Percentiles rank a stretch among this genome's conserved stretches.
Conservation (phyloP, 257 asterid species). For the Hygrophila difformis region DNA sequence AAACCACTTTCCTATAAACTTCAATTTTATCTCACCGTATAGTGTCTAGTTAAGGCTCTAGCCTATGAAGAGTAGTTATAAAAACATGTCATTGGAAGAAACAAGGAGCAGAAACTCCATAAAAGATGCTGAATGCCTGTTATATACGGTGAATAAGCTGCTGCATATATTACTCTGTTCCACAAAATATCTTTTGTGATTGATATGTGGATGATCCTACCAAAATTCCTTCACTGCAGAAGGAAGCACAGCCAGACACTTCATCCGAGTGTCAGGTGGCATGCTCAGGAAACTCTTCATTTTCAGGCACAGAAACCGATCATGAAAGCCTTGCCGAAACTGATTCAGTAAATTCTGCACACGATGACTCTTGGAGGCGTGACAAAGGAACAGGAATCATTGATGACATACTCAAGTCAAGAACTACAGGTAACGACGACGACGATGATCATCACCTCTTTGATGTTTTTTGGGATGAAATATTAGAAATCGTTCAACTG, state of each 20-base stretch:
- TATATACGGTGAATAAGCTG: neutral
- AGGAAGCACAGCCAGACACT: conserved; percentile 13
- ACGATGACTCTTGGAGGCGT: conserved; percentile 11
- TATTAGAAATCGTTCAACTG: conserved; percentile 30
- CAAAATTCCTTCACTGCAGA: conserved; percentile 23
- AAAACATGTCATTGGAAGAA: neutral
- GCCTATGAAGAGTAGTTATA: no score
- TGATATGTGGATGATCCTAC: conserved; percentile 9
- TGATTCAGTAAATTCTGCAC: conserved; percentile 15
- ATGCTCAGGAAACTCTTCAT: conserved; percentile 9
- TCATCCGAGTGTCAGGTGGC: conserved; percentile 15
- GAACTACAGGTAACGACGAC: no score
- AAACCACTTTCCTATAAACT: neutral
- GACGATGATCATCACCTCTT: conserved; percentile 23
- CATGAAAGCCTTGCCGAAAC: conserved; percentile 15
- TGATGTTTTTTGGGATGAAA: conserved; percentile 47
- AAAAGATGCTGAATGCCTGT: no score
- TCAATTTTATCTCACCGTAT: no score
- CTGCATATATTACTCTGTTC: conserved; percentile 4
- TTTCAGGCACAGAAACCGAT: conserved; percentile 8
- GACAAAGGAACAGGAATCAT: conserved; percentile 11
- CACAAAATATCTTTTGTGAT: neutral
- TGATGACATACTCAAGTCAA: conserved; percentile 9
- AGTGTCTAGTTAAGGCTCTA: no score
- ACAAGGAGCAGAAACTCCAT: neutral